Evolutionary conservation across 192 early-diverging fungal genomes (phyloP).

Genomic region (Coemansia brasiliensis): DNA sequence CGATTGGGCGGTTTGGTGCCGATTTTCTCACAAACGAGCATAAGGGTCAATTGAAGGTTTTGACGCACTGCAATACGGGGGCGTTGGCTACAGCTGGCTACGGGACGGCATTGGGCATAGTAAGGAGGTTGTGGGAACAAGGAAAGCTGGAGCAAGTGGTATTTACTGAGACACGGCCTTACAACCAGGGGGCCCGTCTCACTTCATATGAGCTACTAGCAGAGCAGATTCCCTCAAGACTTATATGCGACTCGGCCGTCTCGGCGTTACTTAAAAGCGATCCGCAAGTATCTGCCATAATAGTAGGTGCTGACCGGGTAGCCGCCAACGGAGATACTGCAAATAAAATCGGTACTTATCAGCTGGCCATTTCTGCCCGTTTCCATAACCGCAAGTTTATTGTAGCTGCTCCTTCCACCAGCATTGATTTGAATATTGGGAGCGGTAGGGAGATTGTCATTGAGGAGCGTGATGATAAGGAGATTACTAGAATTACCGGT

Average conservation of each 20-base stretch:
- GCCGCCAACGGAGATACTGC: slow-evolving; percentile 97
- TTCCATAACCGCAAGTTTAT: slow-evolving; percentile 86
- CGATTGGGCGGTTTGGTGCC: slow-evolving; percentile 80
- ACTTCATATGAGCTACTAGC: slow-evolving; percentile 92
- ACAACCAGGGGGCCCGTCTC: slow-evolving; percentile 95
- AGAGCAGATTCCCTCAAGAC: slow-evolving; percentile 89
- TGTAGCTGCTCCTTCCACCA: slow-evolving; percentile 94
- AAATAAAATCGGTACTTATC: slow-evolving; percentile 99
- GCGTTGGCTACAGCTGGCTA: slow-evolving; percentile 79
- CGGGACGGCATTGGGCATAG: slow-evolving; percentile 94
- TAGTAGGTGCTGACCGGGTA: slow-evolving; percentile 96
- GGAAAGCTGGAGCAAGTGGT: slow-evolving; percentile 72
- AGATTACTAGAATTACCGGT: slow-evolving; percentile 65
- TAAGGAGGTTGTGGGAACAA: slow-evolving; percentile 67
- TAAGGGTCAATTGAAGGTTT: slow-evolving; percentile 48
- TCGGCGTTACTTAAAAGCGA: slow-evolving; percentile 73
- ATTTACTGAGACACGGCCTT: slow-evolving; percentile 96
- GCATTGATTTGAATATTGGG: slow-evolving; percentile 75
- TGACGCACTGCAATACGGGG: slow-evolving; percentile 99
- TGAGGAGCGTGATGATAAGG: slow-evolving; percentile 75
- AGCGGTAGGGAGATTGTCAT: slow-evolving; percentile 81
- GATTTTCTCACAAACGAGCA: background rate
- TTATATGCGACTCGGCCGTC: slow-evolving; percentile 90
- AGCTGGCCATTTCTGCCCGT: slow-evolving; percentile 88
- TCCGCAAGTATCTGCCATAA: slow-evolving; percentile 71